Percentiles rank a stretch among this genome's conserved stretches.
These are phyloP conservation scores for Microstegium vimineum DNA, from an alignment of 176 grass and related monocot genomes.

Conservation along the genomic window DNA sequence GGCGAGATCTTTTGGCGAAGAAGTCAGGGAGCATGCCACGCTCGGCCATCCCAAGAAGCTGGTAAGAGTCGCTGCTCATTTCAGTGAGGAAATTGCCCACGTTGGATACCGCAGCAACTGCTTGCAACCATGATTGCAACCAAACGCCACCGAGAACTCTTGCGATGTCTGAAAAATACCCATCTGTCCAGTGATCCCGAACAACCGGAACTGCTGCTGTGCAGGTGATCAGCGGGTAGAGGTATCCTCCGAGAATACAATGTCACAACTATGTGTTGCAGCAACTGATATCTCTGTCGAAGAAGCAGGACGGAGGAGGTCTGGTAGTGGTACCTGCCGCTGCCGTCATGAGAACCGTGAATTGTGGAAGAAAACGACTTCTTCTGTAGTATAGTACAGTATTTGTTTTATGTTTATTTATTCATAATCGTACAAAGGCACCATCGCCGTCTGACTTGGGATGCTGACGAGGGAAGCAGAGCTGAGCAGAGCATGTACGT, in stretches of 20 bases:
- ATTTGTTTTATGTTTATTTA: too few species aligned
- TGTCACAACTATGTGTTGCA: too few species aligned
- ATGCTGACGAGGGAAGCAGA: too few species aligned
- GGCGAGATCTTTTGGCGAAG: constrained; percentile 49
- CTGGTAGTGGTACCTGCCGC: too few species aligned
- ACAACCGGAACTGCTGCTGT: constrained; percentile 69
- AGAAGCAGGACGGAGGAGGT: too few species aligned
- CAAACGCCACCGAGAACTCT: constrained; percentile 62
- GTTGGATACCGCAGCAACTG: constrained; percentile 66
- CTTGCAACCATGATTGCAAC: constrained; percentile 66
- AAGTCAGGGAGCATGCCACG: constrained; percentile 69
- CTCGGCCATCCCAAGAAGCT: constrained; percentile 79
- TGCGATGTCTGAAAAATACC: constrained; percentile 69
- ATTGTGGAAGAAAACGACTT: too few species aligned
- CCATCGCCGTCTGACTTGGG: too few species aligned
- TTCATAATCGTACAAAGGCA: too few species aligned
- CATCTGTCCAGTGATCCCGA: constrained; percentile 66
- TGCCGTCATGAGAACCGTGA: too few species aligned
- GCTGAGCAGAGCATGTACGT: too few species aligned
- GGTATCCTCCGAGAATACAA: constrained; percentile 58
- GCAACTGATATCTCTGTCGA: too few species aligned
- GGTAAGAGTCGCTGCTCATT: constrained; percentile 92
- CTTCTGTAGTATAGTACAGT: too few species aligned
- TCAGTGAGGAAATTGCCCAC: constrained; percentile 91
- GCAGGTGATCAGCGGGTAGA: constrained; percentile 69